A percentile compares a stretch with the other conserved stretches of the same genome.
Evolutionary conservation across 2,329 filamentous ascomycete genomes (phyloP).

Genomic region (Nannizziopsis barbatae): DNA sequence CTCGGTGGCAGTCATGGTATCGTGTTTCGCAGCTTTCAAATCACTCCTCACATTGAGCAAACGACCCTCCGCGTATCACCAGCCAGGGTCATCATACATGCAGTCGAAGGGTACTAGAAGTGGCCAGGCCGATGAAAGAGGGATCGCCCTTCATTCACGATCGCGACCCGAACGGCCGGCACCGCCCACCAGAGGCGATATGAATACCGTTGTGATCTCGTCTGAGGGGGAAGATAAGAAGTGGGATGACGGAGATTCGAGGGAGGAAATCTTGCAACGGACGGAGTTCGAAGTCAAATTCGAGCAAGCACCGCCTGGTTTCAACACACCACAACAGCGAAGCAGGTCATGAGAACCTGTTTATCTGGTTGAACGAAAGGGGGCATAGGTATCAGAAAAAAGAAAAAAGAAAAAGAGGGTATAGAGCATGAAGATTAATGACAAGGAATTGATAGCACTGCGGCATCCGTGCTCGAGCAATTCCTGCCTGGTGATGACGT

Average conservation of each 20-base stretch:
- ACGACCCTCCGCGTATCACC: slow-evolving; percentile 8
- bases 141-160: slow-evolving; percentile 7
- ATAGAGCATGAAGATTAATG: too few species aligned
- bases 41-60: slow-evolving; percentile 11
- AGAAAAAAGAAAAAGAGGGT: too few species aligned
- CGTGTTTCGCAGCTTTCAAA: slow-evolving; percentile 14
- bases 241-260: slow-evolving; percentile 12
- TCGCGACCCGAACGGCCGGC: not conserved
- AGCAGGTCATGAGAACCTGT: not conserved
- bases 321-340: not conserved
- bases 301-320: slow-evolving; percentile 5
- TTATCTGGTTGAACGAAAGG: not conserved
- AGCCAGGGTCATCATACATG: not conserved
- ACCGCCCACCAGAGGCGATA: not conserved
- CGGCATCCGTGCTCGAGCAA: too few species aligned
- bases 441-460: too few species aligned
- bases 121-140: not conserved
- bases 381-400: too few species aligned
- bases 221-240: slow-evolving; percentile 2
- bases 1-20: slow-evolving; percentile 13
- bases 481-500: too few species aligned
- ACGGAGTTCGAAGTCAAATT: slow-evolving; percentile 14
- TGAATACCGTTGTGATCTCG: slow-evolving; percentile 10
- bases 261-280: slow-evolving; percentile 12
- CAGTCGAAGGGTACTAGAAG: not conserved